phyloP scores from a whole-genome alignment of 768 basidiomycete genomes.

The Exidia glandulosa region DNA sequence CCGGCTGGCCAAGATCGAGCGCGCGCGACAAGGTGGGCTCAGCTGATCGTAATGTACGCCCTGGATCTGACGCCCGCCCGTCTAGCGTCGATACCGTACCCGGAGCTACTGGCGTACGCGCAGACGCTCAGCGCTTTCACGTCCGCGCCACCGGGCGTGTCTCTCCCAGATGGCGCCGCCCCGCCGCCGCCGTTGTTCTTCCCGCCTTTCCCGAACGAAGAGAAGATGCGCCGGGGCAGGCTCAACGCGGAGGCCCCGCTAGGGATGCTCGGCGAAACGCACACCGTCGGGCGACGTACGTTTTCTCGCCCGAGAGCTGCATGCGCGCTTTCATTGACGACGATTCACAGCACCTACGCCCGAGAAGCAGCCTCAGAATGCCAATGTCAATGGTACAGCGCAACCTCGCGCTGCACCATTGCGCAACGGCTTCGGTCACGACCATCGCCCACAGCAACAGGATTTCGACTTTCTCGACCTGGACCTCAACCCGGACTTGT shows the following conservation, averaged over 20 bases:
- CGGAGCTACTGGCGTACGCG: conserved; percentile 73
- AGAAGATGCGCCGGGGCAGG: conserved; percentile 77
- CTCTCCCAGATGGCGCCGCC: conserved; percentile 51
- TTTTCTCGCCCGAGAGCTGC: background rate
- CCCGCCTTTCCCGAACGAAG: conserved; percentile 85
- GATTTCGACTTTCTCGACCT: conserved; percentile 74
- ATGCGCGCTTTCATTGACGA: background rate
- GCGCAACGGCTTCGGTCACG: conserved; percentile 39
- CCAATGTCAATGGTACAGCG: background rate
- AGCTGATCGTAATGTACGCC: background rate
- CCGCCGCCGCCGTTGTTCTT: conserved; percentile 73
- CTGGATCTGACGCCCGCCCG: background rate
- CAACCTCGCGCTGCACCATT: conserved; percentile 49
- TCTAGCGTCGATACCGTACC: conserved; percentile 68
- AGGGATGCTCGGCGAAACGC: conserved; percentile 68
- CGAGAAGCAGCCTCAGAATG: background rate
- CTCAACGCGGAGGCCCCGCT: conserved; percentile 74
- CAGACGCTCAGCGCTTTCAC: conserved; percentile 79
- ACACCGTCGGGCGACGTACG: conserved; percentile 69
- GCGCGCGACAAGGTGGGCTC: conserved; percentile 53
- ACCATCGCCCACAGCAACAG: conserved; percentile 50
- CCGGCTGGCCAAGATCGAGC: conserved; percentile 54
- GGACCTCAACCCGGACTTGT: conserved; percentile 77
- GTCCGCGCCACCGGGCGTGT: conserved; percentile 78
- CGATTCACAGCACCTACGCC: background rate